phyloP scores from a whole-genome alignment of 805 yeast species.

The Torulaspora microellipsoides region DNA sequence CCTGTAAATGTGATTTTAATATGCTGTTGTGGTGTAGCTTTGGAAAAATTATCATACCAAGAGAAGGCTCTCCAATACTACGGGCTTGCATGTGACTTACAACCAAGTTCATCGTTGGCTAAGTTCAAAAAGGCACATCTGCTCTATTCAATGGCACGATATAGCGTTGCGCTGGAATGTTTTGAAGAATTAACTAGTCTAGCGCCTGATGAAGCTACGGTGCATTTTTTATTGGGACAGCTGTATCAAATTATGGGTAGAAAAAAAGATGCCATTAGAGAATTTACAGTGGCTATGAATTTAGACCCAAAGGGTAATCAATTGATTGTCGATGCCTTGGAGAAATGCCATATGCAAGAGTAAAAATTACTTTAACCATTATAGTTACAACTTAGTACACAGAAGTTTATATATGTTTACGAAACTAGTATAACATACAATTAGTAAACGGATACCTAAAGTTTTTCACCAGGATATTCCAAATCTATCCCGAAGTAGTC shows the following conservation, averaged over 20 bases:
- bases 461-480: constrained; percentile 1
- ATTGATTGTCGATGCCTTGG: constrained; percentile 79
- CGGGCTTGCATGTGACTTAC: constrained; percentile 74
- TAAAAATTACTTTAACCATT: constrained; percentile 4
- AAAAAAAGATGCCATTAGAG: constrained; percentile 72
- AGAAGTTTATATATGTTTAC: constrained; percentile 2
- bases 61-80: constrained; percentile 77
- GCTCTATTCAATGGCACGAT: constrained; percentile 64
- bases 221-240: constrained; percentile 85
- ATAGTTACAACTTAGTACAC: constrained; percentile 8
- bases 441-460: neutral
- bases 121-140: constrained; percentile 85
- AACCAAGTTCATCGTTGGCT: constrained; percentile 82
- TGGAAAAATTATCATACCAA: constrained; percentile 67
- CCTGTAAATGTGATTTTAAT: constrained; percentile 85
- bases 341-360: constrained; percentile 38
- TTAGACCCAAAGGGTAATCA: constrained; percentile 91
- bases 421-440: neutral
- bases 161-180: constrained; percentile 64
- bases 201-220: constrained; percentile 94
- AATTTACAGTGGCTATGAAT: constrained; percentile 83
- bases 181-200: constrained; percentile 67
- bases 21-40: constrained; percentile 91
- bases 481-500: constrained; percentile 3
- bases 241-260: constrained; percentile 72